phyloP scores from a whole-genome alignment of 164 flowering plant species.

The Hamamelis virginiana region DNA sequence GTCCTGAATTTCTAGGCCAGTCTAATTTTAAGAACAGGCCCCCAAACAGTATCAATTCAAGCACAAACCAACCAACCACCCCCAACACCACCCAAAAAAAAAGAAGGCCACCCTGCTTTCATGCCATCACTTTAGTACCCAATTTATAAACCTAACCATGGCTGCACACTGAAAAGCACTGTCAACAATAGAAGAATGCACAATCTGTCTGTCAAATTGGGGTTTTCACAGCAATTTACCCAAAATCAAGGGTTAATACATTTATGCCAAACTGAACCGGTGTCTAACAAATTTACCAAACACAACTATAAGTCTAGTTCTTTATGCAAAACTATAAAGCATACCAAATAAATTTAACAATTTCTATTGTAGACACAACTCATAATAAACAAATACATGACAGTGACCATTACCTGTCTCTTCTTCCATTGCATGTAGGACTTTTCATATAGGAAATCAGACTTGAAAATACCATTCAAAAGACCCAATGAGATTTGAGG shows the following conservation, averaged over 20 bases:
- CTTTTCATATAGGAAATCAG: slow-evolving; percentile 59
- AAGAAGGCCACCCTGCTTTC: background rate
- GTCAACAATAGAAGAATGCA: background rate
- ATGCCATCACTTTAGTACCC: background rate
- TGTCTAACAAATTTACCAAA: background rate
- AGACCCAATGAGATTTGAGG: slow-evolving; percentile 61
- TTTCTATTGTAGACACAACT: background rate
- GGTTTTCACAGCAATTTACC: background rate
- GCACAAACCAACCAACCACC: background rate
- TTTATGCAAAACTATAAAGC: background rate
- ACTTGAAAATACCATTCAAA: slow-evolving; percentile 44
- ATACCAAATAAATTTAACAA: background rate
- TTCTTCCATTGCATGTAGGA: slow-evolving; percentile 69
- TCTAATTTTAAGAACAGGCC: background rate
- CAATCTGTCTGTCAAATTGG: background rate
- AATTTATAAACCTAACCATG: background rate
- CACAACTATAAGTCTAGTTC: background rate
- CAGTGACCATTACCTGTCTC: slow-evolving; percentile 54
- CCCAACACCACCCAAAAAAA: background rate
- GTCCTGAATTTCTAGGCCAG: slow-evolving; percentile 2
- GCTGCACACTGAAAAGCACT: background rate
- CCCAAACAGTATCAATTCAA: background rate
- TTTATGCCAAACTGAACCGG: background rate
- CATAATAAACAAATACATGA: slow-evolving; percentile 1
- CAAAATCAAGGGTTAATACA: background rate